These are phyloP conservation scores for Tylopilus cervinicoccineus DNA, from an alignment of 768 basidiomycete species.

Conservation along the genomic window DNA sequence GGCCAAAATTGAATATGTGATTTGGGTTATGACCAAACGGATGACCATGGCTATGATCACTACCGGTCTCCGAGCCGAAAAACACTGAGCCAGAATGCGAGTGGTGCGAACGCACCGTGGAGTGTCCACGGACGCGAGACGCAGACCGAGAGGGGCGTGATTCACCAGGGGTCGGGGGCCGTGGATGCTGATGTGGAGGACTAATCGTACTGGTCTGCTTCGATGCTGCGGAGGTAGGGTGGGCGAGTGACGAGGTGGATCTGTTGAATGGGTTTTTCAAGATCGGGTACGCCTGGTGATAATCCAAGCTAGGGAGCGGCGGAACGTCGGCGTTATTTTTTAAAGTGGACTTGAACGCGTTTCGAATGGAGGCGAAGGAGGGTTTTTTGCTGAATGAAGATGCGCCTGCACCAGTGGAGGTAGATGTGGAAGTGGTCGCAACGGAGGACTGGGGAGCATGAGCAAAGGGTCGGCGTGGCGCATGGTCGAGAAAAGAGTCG, in stretches of 20 bases:
- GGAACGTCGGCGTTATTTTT: conserved; percentile 61
- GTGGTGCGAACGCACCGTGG: conserved; percentile 66
- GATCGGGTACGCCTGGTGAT: conserved; percentile 58
- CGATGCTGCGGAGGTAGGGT: conserved; percentile 38
- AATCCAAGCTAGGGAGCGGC: conserved; percentile 69
- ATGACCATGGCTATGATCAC: conserved; percentile 54
- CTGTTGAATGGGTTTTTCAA: conserved; percentile 82
- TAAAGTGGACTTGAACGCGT: conserved; percentile 67
- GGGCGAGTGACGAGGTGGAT: conserved; percentile 69
- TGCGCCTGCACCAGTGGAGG: conserved; percentile 13
- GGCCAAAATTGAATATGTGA: conserved; percentile 23
- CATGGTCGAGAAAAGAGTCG: conserved; percentile 64
- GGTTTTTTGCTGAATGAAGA: conserved; percentile 74
- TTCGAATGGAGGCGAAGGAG: conserved; percentile 83
- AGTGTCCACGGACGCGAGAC: conserved; percentile 54
- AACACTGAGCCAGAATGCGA: conserved; percentile 75
- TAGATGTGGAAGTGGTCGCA: conserved; percentile 39
- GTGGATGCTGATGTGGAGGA: conserved; percentile 43
- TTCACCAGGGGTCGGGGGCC: conserved; percentile 60
- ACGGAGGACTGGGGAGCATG: conserved; percentile 74
- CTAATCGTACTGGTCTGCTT: conserved; percentile 43
- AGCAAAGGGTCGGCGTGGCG: conserved; percentile 56
- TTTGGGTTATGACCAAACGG: conserved; percentile 29
- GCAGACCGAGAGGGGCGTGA: conserved; percentile 29
- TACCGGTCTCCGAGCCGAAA: conserved; percentile 66